phyloP scores from a whole-genome alignment of 306 rosid species.

The Lupinus albus region DNA sequence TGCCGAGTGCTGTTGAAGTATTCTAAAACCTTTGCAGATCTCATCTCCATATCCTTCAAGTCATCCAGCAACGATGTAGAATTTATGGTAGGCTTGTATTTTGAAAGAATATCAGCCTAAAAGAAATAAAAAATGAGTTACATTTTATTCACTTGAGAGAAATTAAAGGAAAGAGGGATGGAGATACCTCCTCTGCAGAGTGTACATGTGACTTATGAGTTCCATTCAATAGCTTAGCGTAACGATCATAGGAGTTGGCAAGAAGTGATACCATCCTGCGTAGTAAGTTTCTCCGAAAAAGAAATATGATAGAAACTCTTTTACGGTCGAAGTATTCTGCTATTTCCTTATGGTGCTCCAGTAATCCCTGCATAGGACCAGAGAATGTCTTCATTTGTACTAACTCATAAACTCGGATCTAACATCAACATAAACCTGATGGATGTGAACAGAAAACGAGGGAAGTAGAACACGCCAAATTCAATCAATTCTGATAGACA shows the following conservation, averaged over 20 bases:
- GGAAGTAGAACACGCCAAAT: background rate
- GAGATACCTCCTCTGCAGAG: constrained; percentile 74
- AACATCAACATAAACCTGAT: constrained; percentile 6
- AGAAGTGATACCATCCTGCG: constrained; percentile 82
- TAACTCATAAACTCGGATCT: constrained; percentile 1
- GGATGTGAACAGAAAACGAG: constrained; percentile 11
- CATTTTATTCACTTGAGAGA: constrained; percentile 13
- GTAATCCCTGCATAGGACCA: constrained; percentile 65
- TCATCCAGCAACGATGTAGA: constrained; percentile 59
- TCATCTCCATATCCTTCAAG: constrained; percentile 69
- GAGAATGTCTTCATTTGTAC: constrained; percentile 33
- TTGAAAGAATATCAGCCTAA: constrained; percentile 82
- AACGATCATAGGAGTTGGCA: constrained; percentile 89
- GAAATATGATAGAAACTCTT: constrained; percentile 78
- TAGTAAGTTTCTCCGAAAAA: constrained; percentile 78
- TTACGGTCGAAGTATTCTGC: constrained; percentile 74
- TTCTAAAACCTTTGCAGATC: constrained; percentile 60
- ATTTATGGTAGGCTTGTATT: constrained; percentile 77
- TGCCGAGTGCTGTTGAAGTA: constrained; percentile 80
- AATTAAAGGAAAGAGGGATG: constrained; percentile 24
- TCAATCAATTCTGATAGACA: constrained; percentile 24
- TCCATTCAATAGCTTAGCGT: constrained; percentile 91
- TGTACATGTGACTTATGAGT: constrained; percentile 95
- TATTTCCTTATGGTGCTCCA: constrained; percentile 77
- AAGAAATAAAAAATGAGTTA: constrained; percentile 37